phyloP scores from a whole-genome alignment of 2,329 filamentous ascomycete genomes.

The Chaetomium sp. region DNA sequence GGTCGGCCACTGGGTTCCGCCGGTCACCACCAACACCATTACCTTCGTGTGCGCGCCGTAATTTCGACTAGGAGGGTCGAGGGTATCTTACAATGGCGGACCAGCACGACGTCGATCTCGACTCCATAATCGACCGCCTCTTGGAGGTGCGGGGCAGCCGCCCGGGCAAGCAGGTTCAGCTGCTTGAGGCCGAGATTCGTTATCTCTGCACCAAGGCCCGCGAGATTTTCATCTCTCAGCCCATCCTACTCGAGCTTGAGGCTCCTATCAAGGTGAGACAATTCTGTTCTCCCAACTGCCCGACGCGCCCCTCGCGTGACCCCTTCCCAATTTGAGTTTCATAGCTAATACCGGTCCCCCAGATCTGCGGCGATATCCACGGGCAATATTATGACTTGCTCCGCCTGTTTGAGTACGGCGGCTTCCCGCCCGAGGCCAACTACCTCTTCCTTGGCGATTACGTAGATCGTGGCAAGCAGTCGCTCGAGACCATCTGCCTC shows the following conservation, averaged over 20 bases:
- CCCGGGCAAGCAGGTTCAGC: constrained; percentile 97
- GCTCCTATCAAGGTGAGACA: constrained; percentile 92
- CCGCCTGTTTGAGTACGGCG: constrained; percentile 96
- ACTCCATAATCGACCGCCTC: constrained; percentile 98
- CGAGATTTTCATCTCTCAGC: constrained; percentile 99
- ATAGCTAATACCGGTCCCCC: constrained; percentile 29
- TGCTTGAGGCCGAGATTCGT: constrained; percentile 93
- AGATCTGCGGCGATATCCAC: constrained; percentile 99
- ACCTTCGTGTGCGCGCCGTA: constrained; percentile 42
- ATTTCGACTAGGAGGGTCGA: constrained; percentile 45
- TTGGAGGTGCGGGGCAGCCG: constrained; percentile 97
- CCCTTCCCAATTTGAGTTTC: constrained; percentile 20
- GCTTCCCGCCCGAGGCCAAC: constrained; percentile 97
- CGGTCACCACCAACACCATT: constrained; percentile 32
- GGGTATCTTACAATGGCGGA: constrained; percentile 56
- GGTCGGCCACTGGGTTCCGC: constrained; percentile 37
- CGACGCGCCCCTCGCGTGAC: constrained; percentile 14
- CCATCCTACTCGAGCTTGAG: constrained; percentile 94
- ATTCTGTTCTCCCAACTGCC: not conserved
- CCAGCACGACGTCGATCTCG: constrained; percentile 90
- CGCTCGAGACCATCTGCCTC: constrained; percentile 96
- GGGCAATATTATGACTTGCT: constrained; percentile 98
- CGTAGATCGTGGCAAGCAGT: constrained; percentile 98
- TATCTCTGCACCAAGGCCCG: constrained; percentile 97
- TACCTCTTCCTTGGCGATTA: constrained; percentile 99